phyloP scores from a whole-genome alignment of 768 basidiomycete genomes.

The Boletus pseudo-olivaceus region DNA sequence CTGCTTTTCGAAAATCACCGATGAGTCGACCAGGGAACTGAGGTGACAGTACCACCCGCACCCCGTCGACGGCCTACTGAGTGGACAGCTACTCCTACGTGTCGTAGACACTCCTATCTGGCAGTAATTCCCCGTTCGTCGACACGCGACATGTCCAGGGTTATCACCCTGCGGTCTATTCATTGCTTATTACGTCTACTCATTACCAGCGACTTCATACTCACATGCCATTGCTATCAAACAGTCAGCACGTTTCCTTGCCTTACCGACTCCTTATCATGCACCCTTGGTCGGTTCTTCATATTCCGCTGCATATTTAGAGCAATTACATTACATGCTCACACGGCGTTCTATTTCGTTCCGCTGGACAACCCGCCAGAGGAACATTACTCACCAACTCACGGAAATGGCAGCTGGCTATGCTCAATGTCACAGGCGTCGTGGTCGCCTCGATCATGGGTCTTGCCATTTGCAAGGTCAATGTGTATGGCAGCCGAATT shows the following conservation, averaged over 20 bases:
- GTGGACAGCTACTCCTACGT: neutral
- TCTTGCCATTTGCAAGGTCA: conserved; percentile 2
- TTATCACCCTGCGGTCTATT: neutral
- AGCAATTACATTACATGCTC: conserved; percentile 3
- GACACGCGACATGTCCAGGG: conserved; percentile 5
- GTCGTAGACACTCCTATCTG: neutral
- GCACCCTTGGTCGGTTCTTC: conserved; percentile 2
- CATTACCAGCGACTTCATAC: neutral
- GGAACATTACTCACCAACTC: neutral
- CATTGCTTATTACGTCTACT: conserved; percentile 12
- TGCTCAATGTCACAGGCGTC: conserved; percentile 11
- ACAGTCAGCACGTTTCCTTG: conserved; percentile 1
- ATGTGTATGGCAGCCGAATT: conserved; percentile 4
- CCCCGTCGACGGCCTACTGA: neutral
- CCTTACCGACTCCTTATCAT: conserved; percentile 5
- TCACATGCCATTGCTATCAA: conserved; percentile 7
- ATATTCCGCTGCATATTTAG: neutral
- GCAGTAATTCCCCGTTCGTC: neutral
- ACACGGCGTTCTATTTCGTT: conserved; percentile 1
- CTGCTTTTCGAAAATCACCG: neutral
- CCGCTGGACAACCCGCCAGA: neutral
- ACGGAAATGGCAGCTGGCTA: conserved; percentile 20
- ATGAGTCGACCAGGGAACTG: neutral
- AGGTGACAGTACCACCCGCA: neutral
- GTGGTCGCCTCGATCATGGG: neutral